A percentile compares a stretch with the other conserved stretches of the same genome.
These are phyloP conservation scores for Metschnikowia koreensis DNA, from an alignment of 805 yeast genomes.

Conservation along the genomic window DNA sequence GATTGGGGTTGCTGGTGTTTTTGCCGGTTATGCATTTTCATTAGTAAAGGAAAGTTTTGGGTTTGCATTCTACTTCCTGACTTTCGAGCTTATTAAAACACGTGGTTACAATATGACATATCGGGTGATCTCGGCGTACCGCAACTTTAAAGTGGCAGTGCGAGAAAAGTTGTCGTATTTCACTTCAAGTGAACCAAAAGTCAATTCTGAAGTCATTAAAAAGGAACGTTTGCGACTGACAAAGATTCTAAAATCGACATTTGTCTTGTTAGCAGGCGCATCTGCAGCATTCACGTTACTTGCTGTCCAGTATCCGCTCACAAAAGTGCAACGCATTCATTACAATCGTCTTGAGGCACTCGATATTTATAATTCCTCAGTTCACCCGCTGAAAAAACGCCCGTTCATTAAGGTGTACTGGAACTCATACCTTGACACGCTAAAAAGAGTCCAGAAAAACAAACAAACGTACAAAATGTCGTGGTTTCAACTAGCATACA, in stretches of 20 bases:
- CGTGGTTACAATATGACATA: conserved; percentile 53
- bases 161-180: conserved; percentile 21
- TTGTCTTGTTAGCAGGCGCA: conserved; percentile 81
- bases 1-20: conserved; percentile 79
- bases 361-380: conserved; percentile 53
- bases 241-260: conserved; percentile 60
- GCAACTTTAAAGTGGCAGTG: conserved; percentile 36
- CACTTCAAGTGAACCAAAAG: conserved; percentile 14
- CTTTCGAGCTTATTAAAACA: conserved; percentile 77
- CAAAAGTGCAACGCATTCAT: conserved; percentile 77
- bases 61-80: conserved; percentile 78
- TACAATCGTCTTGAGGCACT: conserved; percentile 75
- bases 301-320: conserved; percentile 78
- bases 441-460: conserved; percentile 54
- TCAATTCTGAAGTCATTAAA: conserved; percentile 16
- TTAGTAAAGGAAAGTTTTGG: conserved; percentile 77
- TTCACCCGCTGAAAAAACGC: conserved; percentile 14
- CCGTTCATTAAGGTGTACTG: conserved; percentile 56
- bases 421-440: conserved; percentile 75
- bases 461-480: conserved; percentile 52
- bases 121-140: conserved; percentile 42
- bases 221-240: conserved; percentile 39
- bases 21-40: conserved; percentile 84
- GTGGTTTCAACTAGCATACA: conserved; percentile 69
- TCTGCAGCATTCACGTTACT: conserved; percentile 77